Evolutionary conservation across 176 grass and related monocot species (phyloP).

Genomic region (Lolium multiflorum): DNA sequence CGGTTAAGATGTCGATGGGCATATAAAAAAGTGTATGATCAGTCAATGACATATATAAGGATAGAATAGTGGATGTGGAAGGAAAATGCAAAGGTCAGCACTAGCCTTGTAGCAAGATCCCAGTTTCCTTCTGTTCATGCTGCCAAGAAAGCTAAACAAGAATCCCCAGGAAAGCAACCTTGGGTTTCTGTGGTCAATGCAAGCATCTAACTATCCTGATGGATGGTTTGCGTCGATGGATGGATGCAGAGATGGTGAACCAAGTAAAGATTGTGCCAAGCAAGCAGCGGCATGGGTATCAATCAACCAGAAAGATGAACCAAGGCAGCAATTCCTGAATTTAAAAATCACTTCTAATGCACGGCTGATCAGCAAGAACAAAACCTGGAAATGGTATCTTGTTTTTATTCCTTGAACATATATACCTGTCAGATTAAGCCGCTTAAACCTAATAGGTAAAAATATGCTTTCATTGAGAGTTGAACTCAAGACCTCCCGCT

Average conservation of each 20-base stretch:
- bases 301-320: not conserved
- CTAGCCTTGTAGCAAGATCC: constrained; percentile 74
- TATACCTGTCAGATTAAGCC: not conserved
- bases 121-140: constrained; percentile 50
- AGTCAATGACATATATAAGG: constrained; percentile 25
- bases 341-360: not conserved
- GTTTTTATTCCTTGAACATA: not conserved
- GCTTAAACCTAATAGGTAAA: no score
- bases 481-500: constrained; percentile 37
- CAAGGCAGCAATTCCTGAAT: not conserved
- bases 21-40: not conserved
- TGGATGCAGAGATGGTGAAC: not conserved
- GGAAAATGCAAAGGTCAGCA: constrained; percentile 33
- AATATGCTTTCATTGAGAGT: constrained; percentile 30
- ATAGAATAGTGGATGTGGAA: not conserved
- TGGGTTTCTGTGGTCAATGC: constrained; percentile 26
- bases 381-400: not conserved
- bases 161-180: constrained; percentile 29
- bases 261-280: not conserved
- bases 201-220: constrained; percentile 37
- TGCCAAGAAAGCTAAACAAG: constrained; percentile 12
- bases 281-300: not conserved
- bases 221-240: not conserved
- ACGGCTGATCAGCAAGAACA: not conserved
- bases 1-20: constrained; percentile 32